A percentile compares a stretch with the other conserved stretches of the same genome.
These are phyloP conservation scores for Plasmodium gallinaceum DNA, from an alignment of 169 alveolate species.

Conservation along the genomic window DNA sequence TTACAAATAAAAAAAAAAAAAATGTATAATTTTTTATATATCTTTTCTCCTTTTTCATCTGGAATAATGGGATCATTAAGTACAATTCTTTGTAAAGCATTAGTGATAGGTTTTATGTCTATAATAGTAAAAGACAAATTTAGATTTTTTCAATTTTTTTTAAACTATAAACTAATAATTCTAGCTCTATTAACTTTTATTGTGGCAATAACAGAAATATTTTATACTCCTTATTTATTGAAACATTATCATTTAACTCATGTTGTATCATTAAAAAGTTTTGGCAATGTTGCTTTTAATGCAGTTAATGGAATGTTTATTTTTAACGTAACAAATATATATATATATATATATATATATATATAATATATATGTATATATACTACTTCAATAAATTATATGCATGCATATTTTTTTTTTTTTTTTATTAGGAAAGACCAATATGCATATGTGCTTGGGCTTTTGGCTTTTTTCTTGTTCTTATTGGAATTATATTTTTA, in stretches of 20 bases:
- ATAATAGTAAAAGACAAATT: constrained; percentile 14
- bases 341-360: not conserved
- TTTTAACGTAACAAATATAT: constrained; percentile 20
- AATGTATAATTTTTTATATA: constrained; percentile 9
- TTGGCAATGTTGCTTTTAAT: constrained; percentile 37
- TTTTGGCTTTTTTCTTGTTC: constrained; percentile 26
- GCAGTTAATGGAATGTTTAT: constrained; percentile 37
- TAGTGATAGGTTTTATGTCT: constrained; percentile 35
- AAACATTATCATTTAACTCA: constrained; percentile 31
- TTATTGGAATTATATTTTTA: constrained; percentile 26
- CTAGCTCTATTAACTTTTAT: constrained; percentile 3
- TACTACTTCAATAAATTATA: not conserved
- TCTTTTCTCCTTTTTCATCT: constrained; percentile 34
- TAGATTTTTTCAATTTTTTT: constrained; percentile 7
- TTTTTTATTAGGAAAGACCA: constrained; percentile 32
- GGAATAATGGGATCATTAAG: constrained; percentile 43
- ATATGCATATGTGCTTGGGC: constrained; percentile 25
- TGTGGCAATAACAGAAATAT: constrained; percentile 10
- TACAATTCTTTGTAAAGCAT: constrained; percentile 38
- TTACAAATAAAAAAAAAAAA: constrained; percentile 1
- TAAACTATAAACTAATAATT: constrained; percentile 21
- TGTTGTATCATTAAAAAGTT: constrained; percentile 31
- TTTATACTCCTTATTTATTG: constrained; percentile 27
- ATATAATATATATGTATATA: not conserved
- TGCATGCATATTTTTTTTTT: constrained; percentile 1